A percentile compares a stretch with the other conserved stretches of the same genome.
Evolutionary conservation across 176 grass and related monocot genomes (phyloP).

Genomic region (Oryza australiensis): DNA sequence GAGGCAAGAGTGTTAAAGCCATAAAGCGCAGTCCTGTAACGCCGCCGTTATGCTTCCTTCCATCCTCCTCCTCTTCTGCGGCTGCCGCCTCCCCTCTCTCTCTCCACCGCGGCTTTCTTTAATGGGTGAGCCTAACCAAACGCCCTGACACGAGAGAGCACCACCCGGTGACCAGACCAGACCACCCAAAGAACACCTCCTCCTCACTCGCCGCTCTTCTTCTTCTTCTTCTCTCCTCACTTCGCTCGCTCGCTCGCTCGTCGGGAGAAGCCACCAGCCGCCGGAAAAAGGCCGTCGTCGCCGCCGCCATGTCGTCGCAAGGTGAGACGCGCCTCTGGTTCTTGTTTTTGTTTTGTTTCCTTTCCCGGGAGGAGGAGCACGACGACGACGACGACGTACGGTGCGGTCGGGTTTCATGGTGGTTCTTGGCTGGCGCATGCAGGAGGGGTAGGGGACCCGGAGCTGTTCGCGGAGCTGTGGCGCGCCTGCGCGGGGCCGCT

Average conservation of each 20-base stretch:
- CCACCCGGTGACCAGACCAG: slow-evolving; percentile 30
- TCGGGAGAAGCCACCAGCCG: neutral
- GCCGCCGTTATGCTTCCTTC: slow-evolving; percentile 36
- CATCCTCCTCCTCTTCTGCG: neutral
- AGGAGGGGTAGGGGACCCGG: slow-evolving; percentile 35
- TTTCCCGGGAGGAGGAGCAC: neutral
- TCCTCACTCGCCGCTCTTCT: neutral
- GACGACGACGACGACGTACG: no score
- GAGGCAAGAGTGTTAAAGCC: slow-evolving; percentile 21
- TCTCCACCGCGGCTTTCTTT: slow-evolving; percentile 41
- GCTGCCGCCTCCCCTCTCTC: neutral
- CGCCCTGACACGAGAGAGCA: slow-evolving; percentile 31
- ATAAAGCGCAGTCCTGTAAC: slow-evolving; percentile 46
- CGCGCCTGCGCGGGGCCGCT: slow-evolving; percentile 88
- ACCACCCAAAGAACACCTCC: neutral
- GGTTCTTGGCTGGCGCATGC: neutral
- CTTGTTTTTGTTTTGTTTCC: neutral
- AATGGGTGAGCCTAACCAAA: slow-evolving; percentile 48
- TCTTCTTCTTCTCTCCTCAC: neutral
- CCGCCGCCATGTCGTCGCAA: slow-evolving; percentile 48
- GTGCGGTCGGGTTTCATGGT: neutral
- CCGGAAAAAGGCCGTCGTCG: neutral
- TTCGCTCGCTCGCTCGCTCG: neutral
- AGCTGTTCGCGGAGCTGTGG: slow-evolving; percentile 80
- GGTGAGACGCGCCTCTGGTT: slow-evolving; percentile 26